A percentile compares a stretch with the other conserved stretches of the same genome.
Evolutionary conservation across 306 rosid genomes (phyloP).

Genomic region (Prunus davidiana): DNA sequence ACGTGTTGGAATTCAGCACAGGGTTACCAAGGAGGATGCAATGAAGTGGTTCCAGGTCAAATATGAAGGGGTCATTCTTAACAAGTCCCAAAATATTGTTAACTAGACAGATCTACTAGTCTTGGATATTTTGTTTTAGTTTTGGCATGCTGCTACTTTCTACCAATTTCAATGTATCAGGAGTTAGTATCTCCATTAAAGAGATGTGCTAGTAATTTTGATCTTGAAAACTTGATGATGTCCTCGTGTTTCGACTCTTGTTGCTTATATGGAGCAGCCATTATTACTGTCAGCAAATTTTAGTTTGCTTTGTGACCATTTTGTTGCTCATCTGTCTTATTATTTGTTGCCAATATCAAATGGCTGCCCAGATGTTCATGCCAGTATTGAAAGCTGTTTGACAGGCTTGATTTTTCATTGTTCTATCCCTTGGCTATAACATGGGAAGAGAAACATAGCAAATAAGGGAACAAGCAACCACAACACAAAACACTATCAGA

Average conservation of each 20-base stretch:
- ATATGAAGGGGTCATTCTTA: slow-evolving; percentile 64
- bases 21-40: slow-evolving; percentile 58
- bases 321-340: too few species aligned
- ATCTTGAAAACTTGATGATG: neutral
- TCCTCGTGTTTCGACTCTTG: neutral
- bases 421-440: too few species aligned
- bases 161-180: neutral
- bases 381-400: neutral
- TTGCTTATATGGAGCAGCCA: neutral
- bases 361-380: neutral
- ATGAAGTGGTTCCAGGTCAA: slow-evolving; percentile 73
- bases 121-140: slow-evolving; percentile 6
- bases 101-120: slow-evolving; percentile 8
- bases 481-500: too few species aligned
- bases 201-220: slow-evolving; percentile 6
- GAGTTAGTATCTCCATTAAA: neutral
- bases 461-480: too few species aligned
- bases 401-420: too few species aligned
- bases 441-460: too few species aligned
- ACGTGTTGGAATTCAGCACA: slow-evolving; percentile 53
- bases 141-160: slow-evolving; percentile 12
- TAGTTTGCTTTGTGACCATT: neutral
- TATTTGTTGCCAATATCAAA: neutral
- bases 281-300: neutral
- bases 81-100: slow-evolving; percentile 42